Percentiles rank a stretch among this genome's conserved stretches.
phyloP scores from a whole-genome alignment of 1,139 yeast genomes.

The Lodderomyces jiufengensis region DNA sequence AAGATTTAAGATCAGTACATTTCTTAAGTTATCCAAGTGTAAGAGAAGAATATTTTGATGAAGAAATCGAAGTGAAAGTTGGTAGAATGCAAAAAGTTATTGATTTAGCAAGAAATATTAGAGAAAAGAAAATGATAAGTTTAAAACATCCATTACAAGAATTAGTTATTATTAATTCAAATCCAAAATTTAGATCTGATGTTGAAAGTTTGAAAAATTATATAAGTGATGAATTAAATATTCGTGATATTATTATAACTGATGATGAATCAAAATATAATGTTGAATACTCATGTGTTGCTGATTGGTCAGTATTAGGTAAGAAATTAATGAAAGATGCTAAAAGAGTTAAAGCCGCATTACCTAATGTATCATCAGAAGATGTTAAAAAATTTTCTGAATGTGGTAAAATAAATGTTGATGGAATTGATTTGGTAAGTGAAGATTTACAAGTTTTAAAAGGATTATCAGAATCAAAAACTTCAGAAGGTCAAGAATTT shows the following conservation, averaged over 20 bases:
- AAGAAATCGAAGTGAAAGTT: conserved; percentile 76
- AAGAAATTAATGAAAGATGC: conserved; percentile 94
- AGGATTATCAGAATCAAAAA: conserved; percentile 65
- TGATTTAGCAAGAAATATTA: conserved; percentile 91
- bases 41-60: conserved; percentile 79
- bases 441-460: conserved; percentile 91
- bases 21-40: conserved; percentile 86
- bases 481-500: conserved; percentile 71
- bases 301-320: conserved; percentile 99
- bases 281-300: conserved; percentile 89
- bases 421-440: conserved; percentile 78
- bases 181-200: conserved; percentile 69
- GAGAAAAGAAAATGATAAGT: conserved; percentile 92
- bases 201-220: conserved; percentile 74
- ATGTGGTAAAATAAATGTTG: conserved; percentile 76
- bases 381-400: conserved; percentile 76
- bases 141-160: conserved; percentile 92
- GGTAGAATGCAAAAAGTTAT: conserved; percentile 96
- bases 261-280: conserved; percentile 89
- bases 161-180: conserved; percentile 81
- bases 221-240: conserved; percentile 86
- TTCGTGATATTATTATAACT: conserved; percentile 83
- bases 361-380: conserved; percentile 74
- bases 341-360: conserved; percentile 89
- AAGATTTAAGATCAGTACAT: conserved; percentile 83